phyloP scores from a whole-genome alignment of 192 early-diverging fungal species.

The Mortierella antarctica region DNA sequence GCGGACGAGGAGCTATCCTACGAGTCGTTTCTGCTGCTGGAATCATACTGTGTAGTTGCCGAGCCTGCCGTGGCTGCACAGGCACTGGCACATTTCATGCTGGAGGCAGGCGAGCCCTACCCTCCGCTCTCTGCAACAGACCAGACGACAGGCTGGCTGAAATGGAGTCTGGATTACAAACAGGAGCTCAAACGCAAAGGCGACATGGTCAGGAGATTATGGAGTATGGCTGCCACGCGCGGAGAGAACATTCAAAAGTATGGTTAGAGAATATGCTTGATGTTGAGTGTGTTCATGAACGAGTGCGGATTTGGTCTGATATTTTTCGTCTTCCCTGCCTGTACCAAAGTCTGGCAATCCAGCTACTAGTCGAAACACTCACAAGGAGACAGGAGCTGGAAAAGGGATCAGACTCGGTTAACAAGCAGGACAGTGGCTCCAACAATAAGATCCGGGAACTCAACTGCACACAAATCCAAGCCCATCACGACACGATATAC shows the following conservation, averaged over 20 bases:
- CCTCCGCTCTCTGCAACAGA: slow-evolving; percentile 5
- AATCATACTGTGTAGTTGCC: slow-evolving; percentile 21
- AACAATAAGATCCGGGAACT: not conserved
- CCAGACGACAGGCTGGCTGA: slow-evolving; percentile 24
- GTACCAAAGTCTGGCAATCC: slow-evolving; percentile 23
- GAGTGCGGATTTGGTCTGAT: not conserved
- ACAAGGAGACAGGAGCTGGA: slow-evolving; percentile 11
- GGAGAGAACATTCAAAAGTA: slow-evolving; percentile 37
- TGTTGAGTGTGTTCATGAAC: not conserved
- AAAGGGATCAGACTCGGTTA: slow-evolving; percentile 1
- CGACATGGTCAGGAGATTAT: slow-evolving; percentile 20
- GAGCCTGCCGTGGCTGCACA: slow-evolving; percentile 24
- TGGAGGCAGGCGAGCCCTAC: slow-evolving; percentile 22
- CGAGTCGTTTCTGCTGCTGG: slow-evolving; percentile 9
- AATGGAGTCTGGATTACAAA: slow-evolving; percentile 33
- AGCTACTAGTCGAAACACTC: slow-evolving; percentile 24
- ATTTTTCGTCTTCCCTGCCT: not conserved
- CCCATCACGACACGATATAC: slow-evolving; percentile 22
- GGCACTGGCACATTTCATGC: slow-evolving; percentile 12
- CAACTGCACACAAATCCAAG: not conserved
- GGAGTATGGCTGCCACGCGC: slow-evolving; percentile 25
- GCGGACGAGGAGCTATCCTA: slow-evolving; percentile 33
- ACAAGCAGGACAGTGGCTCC: not conserved
- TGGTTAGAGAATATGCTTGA: not conserved
- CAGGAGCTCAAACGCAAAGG: slow-evolving; percentile 34